Conservation (phyloP, 257 asterid genomes). For the Solanum sejunctum region DNA sequence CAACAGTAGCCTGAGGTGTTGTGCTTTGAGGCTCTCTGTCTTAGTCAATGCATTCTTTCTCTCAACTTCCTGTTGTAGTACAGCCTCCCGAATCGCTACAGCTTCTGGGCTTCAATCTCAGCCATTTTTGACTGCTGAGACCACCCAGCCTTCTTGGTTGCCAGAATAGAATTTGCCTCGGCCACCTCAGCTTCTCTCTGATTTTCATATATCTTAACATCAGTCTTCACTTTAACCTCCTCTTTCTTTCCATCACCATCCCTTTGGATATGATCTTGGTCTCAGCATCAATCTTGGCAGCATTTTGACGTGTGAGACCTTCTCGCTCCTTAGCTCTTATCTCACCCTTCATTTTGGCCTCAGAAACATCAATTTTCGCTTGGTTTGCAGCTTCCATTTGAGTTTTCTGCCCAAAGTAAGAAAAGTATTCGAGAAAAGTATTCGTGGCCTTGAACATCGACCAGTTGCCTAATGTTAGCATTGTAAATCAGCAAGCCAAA, state of each 20-base stretch:
- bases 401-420: slow-evolving; percentile 53
- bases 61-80: slow-evolving; percentile 48
- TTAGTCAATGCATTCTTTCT: slow-evolving; percentile 35
- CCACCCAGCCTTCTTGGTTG: slow-evolving; percentile 58
- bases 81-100: slow-evolving; percentile 46
- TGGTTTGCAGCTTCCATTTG: slow-evolving; percentile 71
- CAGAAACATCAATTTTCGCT: slow-evolving; percentile 42
- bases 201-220: slow-evolving; percentile 41
- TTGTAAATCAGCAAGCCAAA: slow-evolving; percentile 50
- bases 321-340: slow-evolving; percentile 38
- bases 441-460: slow-evolving; percentile 53
- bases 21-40: slow-evolving; percentile 47
- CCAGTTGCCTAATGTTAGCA: slow-evolving; percentile 59
- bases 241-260: slow-evolving; percentile 39
- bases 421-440: too few relatives aligned
- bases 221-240: slow-evolving; percentile 33
- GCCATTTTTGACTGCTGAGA: slow-evolving; percentile 39
- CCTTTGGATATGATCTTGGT: slow-evolving; percentile 37
- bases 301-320: slow-evolving; percentile 46
- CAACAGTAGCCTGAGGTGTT: slow-evolving; percentile 42
- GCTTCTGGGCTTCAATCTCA: slow-evolving; percentile 41
- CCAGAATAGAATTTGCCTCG: slow-evolving; percentile 32
- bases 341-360: slow-evolving; percentile 65
- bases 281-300: slow-evolving; percentile 48
- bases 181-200: slow-evolving; percentile 48